Conservation (phyloP, 352 stramenopile genomes). For the Globisporangium carolinianum region DNA sequence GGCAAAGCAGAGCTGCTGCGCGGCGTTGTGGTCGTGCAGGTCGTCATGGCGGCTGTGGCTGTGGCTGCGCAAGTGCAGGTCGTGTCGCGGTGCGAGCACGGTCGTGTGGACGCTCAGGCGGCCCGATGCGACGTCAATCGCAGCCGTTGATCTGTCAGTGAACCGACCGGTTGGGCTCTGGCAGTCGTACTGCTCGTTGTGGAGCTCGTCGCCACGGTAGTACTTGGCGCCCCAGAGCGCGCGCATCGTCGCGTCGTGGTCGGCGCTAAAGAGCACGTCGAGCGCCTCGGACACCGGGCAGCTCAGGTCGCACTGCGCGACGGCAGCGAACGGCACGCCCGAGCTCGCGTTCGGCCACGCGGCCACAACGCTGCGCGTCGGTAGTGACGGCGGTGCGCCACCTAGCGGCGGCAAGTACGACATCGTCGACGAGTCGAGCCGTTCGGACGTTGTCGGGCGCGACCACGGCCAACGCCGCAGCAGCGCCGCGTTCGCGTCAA, state of each 20-base stretch:
- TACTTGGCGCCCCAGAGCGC: conserved; percentile 50
- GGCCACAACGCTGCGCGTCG: conserved; percentile 21
- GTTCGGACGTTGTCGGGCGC: too few species aligned
- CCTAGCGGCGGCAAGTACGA: not conserved
- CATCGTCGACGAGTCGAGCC: too few species aligned
- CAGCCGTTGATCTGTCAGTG: conserved; percentile 14
- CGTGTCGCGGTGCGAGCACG: conserved; percentile 35
- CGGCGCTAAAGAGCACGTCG: conserved; percentile 58
- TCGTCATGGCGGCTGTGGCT: conserved; percentile 8
- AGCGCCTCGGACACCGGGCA: conserved; percentile 49
- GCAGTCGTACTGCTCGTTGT: conserved; percentile 28
- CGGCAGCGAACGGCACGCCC: conserved; percentile 45
- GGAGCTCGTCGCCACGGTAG: conserved; percentile 43
- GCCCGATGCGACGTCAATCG: conserved; percentile 22
- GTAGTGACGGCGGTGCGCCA: not conserved
- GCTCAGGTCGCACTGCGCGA: conserved; percentile 45
- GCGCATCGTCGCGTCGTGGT: conserved; percentile 51
- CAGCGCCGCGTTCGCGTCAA: too few species aligned
- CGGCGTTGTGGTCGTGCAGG: conserved; percentile 15
- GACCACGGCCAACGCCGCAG: too few species aligned
- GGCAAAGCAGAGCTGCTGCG: conserved; percentile 53
- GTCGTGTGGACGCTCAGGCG: conserved; percentile 44
- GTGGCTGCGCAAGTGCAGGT: conserved; percentile 11
- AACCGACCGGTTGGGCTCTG: conserved; percentile 10
- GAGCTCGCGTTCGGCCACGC: conserved; percentile 13